Conservation (phyloP, 192 early-diverging fungal genomes). For the Umbelopsis isabellina region DNA sequence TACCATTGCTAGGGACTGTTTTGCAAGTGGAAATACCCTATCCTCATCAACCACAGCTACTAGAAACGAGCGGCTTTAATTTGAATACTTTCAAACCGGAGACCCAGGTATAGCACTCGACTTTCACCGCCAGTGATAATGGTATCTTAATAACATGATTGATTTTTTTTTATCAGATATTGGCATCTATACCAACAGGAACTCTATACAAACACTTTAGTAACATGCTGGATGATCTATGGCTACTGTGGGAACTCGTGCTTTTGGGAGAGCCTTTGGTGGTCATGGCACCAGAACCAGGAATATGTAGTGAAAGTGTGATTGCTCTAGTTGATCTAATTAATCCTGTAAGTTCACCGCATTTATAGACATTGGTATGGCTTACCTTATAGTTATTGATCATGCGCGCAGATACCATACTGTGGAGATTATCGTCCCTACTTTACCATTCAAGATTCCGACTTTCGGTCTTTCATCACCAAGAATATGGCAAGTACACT, state of each 20-base stretch:
- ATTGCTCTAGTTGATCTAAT: slow-evolving; percentile 86
- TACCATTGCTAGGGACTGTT: slow-evolving; percentile 72
- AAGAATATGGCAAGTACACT: slow-evolving; percentile 47
- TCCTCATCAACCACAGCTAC: slow-evolving; percentile 67
- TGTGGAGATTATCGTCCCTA: slow-evolving; percentile 97
- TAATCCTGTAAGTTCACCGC: slow-evolving; percentile 71
- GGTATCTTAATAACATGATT: not conserved
- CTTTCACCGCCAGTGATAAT: too few species aligned
- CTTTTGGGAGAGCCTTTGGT: slow-evolving; percentile 88
- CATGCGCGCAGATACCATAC: slow-evolving; percentile 72
- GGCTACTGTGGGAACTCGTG: slow-evolving; percentile 95
- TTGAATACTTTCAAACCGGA: slow-evolving; percentile 67
- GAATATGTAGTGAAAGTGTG: slow-evolving; percentile 84
- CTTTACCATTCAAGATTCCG: slow-evolving; percentile 95
- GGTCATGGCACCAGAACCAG: slow-evolving; percentile 86
- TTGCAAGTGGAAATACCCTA: slow-evolving; percentile 71
- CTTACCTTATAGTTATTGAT: not conserved
- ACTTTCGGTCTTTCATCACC: slow-evolving; percentile 76
- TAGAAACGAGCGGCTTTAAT: slow-evolving; percentile 74
- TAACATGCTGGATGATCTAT: slow-evolving; percentile 79
- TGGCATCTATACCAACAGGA: slow-evolving; percentile 67
- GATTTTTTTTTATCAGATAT: slow-evolving; percentile 46
- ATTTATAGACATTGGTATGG: not conserved
- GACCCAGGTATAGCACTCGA: slow-evolving; percentile 49
- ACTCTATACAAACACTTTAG: slow-evolving; percentile 80